A percentile compares a stretch with the other conserved stretches of the same genome.
Evolutionary conservation across 208 protist species (phyloP).

Genomic region (Angomonas desouzai): DNA sequence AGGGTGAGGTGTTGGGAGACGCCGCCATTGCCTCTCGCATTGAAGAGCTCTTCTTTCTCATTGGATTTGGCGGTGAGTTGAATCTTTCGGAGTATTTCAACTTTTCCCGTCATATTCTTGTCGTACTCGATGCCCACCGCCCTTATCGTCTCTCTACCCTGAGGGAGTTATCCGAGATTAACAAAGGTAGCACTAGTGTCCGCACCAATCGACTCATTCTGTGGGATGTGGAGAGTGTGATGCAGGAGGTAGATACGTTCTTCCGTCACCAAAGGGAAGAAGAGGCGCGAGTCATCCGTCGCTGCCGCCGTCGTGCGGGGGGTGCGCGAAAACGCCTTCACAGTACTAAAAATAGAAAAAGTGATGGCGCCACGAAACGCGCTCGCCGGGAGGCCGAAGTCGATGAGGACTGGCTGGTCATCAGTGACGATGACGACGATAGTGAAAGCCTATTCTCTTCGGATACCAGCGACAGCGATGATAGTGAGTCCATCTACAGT

Average conservation of each 20-base stretch:
- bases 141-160: conserved; percentile 76
- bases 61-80: conserved; percentile 69
- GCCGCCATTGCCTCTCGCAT: conserved; percentile 1
- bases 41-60: conserved; percentile 74
- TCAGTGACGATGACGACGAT: conserved; percentile 10
- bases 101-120: conserved; percentile 58
- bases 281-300: conserved; percentile 19
- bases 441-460: conserved; percentile 7
- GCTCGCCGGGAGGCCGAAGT: conserved; percentile 5
- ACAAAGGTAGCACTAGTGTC: neutral
- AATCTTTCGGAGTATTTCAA: conserved; percentile 60
- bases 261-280: conserved; percentile 38
- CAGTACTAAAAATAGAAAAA: neutral
- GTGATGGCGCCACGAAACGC: neutral
- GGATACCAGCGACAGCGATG: conserved; percentile 19
- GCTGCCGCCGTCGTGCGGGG: conserved; percentile 29
- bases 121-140: conserved; percentile 75
- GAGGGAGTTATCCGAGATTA: conserved; percentile 35
- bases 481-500: conserved; percentile 15
- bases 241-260: conserved; percentile 69
- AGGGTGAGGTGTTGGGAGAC: conserved; percentile 7
- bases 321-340: conserved; percentile 3
- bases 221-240: conserved; percentile 57
- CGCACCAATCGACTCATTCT: conserved; percentile 40
- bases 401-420: conserved; percentile 13